Percentiles rank a stretch among this genome's conserved stretches.
phyloP scores from a whole-genome alignment of 495 filamentous ascomycete species.

The Cairneyella variabilis region DNA sequence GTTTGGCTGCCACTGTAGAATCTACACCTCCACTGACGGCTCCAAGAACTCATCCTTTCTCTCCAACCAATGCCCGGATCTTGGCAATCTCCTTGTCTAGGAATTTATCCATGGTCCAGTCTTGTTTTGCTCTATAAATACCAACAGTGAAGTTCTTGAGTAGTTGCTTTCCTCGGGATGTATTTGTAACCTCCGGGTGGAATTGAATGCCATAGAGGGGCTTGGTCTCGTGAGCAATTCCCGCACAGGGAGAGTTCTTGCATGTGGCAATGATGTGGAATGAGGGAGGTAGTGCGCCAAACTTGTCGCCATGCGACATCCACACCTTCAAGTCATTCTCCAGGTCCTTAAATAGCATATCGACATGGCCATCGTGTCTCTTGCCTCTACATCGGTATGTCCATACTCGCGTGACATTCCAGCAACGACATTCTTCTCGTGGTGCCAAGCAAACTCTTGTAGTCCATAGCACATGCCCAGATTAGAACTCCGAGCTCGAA shows the following conservation, averaged over 20 bases:
- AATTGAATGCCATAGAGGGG: conserved; percentile 77
- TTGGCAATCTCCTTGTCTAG: conserved; percentile 71
- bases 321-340: conserved; percentile 65
- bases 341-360: conserved; percentile 68
- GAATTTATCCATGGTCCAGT: conserved; percentile 84
- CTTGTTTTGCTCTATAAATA: conserved; percentile 68
- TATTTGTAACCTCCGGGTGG: conserved; percentile 82
- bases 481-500: conserved; percentile 77
- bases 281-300: conserved; percentile 62
- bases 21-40: conserved; percentile 91
- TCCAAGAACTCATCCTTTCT: conserved; percentile 76
- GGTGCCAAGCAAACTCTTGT: conserved; percentile 78
- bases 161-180: conserved; percentile 57
- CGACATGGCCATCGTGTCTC: conserved; percentile 52
- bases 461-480: conserved; percentile 74
- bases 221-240: conserved; percentile 70
- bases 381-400: conserved; percentile 42
- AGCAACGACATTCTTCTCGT: conserved; percentile 66
- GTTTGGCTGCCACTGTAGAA: conserved; percentile 79
- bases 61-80: conserved; percentile 74
- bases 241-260: conserved; percentile 71
- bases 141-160: conserved; percentile 76
- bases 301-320: conserved; percentile 90
- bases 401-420: conserved; percentile 73
- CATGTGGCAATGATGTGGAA: conserved; percentile 74